Evolutionary conservation across 106 monocot genomes (phyloP), one percentile per base, ranked within the genome.

Genomic region (Apostasia ramifera): DNA sequence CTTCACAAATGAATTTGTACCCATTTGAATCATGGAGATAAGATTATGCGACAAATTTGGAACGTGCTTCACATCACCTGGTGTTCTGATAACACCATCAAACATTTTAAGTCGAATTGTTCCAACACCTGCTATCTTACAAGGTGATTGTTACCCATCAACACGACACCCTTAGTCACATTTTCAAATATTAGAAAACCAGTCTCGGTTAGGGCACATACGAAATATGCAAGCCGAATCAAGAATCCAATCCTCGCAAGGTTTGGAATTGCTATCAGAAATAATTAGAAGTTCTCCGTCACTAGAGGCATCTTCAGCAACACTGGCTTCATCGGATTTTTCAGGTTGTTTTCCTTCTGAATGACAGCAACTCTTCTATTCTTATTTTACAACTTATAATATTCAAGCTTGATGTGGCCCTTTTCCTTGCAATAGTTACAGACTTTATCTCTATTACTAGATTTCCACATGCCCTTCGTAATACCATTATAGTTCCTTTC

Each of bases 161-260:
- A 55, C 5, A 73, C 47, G 45, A 37, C 6, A 47, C 63, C 53
- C 13, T 40, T 59, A 44, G 37, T 8, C 50, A 48, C 8, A 39
- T 11, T 2, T 55, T 67, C 6, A 55, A 47, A 62, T 0, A 53
- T 62, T 55, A 9, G 8, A 3, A 42, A 78, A 67, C 57, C 53
- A 78, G 3, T 67, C 42, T 39, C 10, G 49, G 42, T 54, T 66
- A 6, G 59, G 59, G 58, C 44, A 52, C 67, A 78, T 59, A 43
- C 52, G 78, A 9, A 49, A 59, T 0, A 65, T 40, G 5, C 38
- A 56, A n/a, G 15, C 5, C 3, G 5, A 72, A 48, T 71, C 44
- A 7, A 78, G 6, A 47, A 78, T 45, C 52, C 73, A 38, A 40
- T 59, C 1, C 9, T 37, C 3, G 26, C 14, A 38, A 4, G 5